Conservation (phyloP, 2,329 filamentous ascomycete genomes). For the Grosmannia huntii region DNA sequence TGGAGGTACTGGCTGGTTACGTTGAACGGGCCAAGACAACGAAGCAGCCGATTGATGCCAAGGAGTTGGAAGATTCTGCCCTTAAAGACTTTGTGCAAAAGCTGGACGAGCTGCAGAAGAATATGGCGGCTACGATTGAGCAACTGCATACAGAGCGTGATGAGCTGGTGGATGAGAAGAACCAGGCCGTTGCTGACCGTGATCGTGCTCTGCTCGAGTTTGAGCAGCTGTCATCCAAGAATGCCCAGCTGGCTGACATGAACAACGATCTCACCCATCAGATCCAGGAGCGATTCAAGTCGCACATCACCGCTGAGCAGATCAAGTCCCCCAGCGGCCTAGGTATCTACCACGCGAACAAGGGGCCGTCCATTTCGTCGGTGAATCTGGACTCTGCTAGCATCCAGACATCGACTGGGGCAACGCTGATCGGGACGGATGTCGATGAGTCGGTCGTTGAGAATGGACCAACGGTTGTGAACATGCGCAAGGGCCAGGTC, state of each 20-base stretch:
- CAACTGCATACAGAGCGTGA: conserved; percentile 60
- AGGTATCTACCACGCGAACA: conserved; percentile 40
- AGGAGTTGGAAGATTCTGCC: conserved; percentile 74
- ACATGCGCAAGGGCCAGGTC: conserved; percentile 83
- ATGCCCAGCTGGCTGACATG: conserved; percentile 83
- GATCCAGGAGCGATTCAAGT: conserved; percentile 87
- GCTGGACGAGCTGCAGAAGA: conserved; percentile 47
- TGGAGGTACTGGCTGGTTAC: conserved; percentile 81
- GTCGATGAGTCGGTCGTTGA: conserved; percentile 56
- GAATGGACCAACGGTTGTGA: conserved; percentile 81
- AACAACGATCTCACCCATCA: conserved; percentile 93
- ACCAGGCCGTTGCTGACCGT: conserved; percentile 68
- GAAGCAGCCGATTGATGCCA: conserved; percentile 66
- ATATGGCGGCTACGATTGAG: conserved; percentile 45
- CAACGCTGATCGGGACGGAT: conserved; percentile 47
- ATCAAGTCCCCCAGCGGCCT: conserved; percentile 34
- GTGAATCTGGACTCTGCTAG: conserved; percentile 39
- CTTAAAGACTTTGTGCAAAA: conserved; percentile 84
- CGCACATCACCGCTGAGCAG: conserved; percentile 42
- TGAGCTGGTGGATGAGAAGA: conserved; percentile 72
- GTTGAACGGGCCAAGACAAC: conserved; percentile 76
- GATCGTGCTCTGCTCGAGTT: conserved; percentile 93
- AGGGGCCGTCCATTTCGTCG: conserved; percentile 36
- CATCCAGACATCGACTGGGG: conserved; percentile 39
- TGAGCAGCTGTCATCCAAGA: conserved; percentile 87